Percentiles rank a stretch among this genome's conserved stretches.
Evolutionary conservation across 306 rosid genomes (phyloP).

Genomic region (Trifolium dubium): DNA sequence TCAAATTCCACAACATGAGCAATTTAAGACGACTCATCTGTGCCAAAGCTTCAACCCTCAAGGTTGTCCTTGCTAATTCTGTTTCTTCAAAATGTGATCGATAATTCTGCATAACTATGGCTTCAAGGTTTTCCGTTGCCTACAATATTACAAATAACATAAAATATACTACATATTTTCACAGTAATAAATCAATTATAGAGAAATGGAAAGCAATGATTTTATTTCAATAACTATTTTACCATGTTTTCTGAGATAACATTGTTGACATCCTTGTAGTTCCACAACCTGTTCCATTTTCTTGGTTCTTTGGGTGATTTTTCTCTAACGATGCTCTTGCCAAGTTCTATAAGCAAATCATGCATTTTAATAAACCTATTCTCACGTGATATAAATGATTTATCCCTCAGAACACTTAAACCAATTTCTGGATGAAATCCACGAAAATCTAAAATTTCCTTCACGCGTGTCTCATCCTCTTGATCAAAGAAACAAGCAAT

Average conservation of each 20-base stretch:
- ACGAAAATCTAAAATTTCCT: background rate
- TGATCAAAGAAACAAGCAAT: background rate
- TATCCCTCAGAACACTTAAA: conserved; percentile 5
- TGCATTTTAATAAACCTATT: accelerated
- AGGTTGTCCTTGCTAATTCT: background rate
- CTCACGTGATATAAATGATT: background rate
- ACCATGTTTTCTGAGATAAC: conserved; percentile 1
- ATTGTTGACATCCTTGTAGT: background rate
- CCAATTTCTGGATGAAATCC: conserved; percentile 34
- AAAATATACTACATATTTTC: too few species aligned
- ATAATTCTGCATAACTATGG: background rate
- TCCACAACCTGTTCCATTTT: conserved; percentile 38
- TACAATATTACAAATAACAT: background rate
- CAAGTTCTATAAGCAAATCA: conserved; percentile 26
- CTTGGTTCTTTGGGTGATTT: conserved; percentile 36
- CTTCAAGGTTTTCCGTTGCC: conserved; percentile 3
- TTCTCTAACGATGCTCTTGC: conserved; percentile 32
- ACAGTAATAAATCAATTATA: too few species aligned
- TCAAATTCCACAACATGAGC: background rate
- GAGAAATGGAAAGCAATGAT: background rate
- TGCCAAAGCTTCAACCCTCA: conserved; percentile 13
- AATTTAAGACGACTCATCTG: conserved; percentile 15
- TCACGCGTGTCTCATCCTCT: accelerated
- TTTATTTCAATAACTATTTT: background rate
- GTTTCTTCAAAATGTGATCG: background rate